A percentile compares a stretch with the other conserved stretches of the same genome.
Conservation (phyloP, 192 early-diverging fungal genomes). For the Spinellus fusiger region DNA sequence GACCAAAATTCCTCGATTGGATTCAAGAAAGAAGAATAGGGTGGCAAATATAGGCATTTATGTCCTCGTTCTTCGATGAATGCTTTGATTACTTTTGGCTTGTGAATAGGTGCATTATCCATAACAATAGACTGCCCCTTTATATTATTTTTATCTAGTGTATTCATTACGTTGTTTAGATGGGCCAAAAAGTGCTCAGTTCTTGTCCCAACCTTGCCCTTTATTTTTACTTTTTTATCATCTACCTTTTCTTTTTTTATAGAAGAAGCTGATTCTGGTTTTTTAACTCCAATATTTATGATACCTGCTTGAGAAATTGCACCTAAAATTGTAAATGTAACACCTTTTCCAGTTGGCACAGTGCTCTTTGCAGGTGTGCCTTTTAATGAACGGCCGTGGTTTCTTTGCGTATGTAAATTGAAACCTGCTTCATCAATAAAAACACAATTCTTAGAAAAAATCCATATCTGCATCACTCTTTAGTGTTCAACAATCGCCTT, state of each 20-base stretch:
- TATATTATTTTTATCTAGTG: slow-evolving; percentile 5
- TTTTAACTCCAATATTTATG: slow-evolving; percentile 18
- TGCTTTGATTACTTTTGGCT: not conserved
- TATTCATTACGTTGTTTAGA: slow-evolving; percentile 1
- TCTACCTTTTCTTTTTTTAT: slow-evolving; percentile 20
- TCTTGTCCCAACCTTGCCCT: slow-evolving; percentile 15
- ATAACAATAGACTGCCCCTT: slow-evolving; percentile 21
- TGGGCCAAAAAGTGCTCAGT: slow-evolving; percentile 3
- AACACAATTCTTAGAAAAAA: slow-evolving; percentile 17
- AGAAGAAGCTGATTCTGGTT: slow-evolving; percentile 17
- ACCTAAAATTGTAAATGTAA: slow-evolving; percentile 22
- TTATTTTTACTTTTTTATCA: slow-evolving; percentile 14
- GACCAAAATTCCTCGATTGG: slow-evolving; percentile 33
- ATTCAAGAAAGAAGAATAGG: slow-evolving; percentile 24
- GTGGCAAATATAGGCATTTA: slow-evolving; percentile 19
- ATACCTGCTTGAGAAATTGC: slow-evolving; percentile 19
- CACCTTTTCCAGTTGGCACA: slow-evolving; percentile 20
- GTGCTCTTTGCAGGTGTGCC: slow-evolving; percentile 17
- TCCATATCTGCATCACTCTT: slow-evolving; percentile 9
- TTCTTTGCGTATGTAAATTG: slow-evolving; percentile 22
- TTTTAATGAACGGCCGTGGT: slow-evolving; percentile 16
- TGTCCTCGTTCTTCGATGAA: slow-evolving; percentile 11
- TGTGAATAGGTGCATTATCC: slow-evolving; percentile 19
- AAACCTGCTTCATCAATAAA: slow-evolving; percentile 33
- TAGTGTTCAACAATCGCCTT: slow-evolving; percentile 18